Percentiles rank a stretch among this genome's conserved stretches.
Conservation (phyloP, 2,329 filamentous ascomycete genomes). For the Aspergillus hortae region DNA sequence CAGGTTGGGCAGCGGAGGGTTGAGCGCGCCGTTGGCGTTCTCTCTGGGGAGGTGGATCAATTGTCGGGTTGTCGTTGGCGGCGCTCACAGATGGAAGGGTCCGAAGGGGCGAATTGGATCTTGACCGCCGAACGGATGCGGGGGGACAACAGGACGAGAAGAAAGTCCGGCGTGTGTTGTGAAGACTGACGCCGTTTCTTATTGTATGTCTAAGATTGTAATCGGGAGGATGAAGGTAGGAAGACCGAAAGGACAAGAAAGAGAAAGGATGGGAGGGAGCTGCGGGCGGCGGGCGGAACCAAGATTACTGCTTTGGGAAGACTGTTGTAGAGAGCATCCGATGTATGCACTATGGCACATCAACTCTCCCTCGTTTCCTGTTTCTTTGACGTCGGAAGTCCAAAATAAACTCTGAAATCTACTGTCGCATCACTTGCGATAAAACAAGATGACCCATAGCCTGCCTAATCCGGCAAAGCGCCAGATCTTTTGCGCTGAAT, state of each 20-base stretch:
- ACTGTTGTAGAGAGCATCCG: neutral
- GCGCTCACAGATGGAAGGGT: slow-evolving; percentile 6
- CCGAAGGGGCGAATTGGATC: slow-evolving; percentile 10
- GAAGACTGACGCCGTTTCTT: neutral
- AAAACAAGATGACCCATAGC: neutral
- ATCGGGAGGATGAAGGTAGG: neutral
- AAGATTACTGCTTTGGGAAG: slow-evolving; percentile 1
- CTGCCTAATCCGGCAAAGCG: neutral
- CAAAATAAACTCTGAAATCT: neutral
- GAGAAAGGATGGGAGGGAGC: neutral
- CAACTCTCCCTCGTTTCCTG: neutral
- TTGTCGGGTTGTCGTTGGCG: slow-evolving; percentile 3
- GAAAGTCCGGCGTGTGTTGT: neutral
- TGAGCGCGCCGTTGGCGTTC: slow-evolving; percentile 5
- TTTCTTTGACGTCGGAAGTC: neutral
- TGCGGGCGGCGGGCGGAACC: neutral
- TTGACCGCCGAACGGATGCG: neutral
- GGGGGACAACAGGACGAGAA: neutral
- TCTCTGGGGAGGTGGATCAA: slow-evolving; percentile 4
- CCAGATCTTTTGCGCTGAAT: neutral
- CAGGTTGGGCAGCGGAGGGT: slow-evolving; percentile 33
- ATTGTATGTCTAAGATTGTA: neutral
- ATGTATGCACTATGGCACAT: neutral
- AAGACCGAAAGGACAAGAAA: neutral
- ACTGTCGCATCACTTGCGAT: neutral